Conservation (phyloP, 148 eudicot genomes). For the Rhododendron williamsianum region DNA sequence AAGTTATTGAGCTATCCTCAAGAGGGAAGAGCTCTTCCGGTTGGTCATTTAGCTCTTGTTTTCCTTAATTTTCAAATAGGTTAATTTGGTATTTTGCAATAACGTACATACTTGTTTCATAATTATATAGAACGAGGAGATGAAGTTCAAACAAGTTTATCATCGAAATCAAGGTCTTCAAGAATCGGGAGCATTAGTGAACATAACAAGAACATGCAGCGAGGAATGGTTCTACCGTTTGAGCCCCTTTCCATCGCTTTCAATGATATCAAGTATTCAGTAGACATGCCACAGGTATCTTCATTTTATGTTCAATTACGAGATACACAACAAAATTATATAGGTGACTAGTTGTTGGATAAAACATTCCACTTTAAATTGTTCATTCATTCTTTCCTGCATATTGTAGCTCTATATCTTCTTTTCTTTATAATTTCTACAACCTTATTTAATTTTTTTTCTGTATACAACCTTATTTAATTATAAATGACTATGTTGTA, state of each 20-base stretch:
- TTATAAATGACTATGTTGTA: neutral
- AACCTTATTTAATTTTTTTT: neutral
- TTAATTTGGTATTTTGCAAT: neutral
- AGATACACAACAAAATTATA: neutral
- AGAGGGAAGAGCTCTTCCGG: conserved; percentile 6
- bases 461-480: too few species aligned
- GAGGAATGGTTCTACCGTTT: conserved; percentile 84
- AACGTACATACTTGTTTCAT: neutral
- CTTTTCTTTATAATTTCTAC: neutral
- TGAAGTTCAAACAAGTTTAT: conserved; percentile 31
- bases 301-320: too few species aligned
- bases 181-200: conserved; percentile 3
- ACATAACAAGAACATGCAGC: conserved; percentile 19
- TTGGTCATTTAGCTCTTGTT: neutral
- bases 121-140: conserved; percentile 28
- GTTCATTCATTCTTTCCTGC: neutral
- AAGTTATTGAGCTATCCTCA: neutral
- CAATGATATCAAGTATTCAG: conserved; percentile 59
- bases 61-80: neutral
- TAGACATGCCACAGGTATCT: conserved; percentile 83
- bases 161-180: conserved; percentile 15
- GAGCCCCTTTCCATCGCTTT: conserved; percentile 71
- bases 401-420: neutral
- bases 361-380: neutral
- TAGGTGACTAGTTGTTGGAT: neutral